Base-by-base conservation (phyloP, 768 basidiomycete species). In the Trametes cingulata region DNA sequence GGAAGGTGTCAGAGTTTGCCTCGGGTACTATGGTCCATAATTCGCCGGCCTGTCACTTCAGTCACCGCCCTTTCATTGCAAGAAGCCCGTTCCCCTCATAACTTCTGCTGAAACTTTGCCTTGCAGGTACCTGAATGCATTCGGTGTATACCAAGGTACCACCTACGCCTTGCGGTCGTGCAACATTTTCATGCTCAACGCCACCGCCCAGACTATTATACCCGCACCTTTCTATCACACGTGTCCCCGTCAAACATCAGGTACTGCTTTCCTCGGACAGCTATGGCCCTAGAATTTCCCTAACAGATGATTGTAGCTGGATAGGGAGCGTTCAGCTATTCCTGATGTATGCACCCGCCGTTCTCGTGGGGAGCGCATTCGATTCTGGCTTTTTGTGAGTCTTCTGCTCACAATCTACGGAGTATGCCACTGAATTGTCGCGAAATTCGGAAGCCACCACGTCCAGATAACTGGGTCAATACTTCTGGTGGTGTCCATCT, bases 311-410 rank as follows among this genome's bases (percentile, higher is more conserved):
- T 33, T 25, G 10, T 45, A 70, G 70, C 57, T 71, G 70, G 70
- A 71, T 71, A 12, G 70, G 70, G 24, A 67, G 65, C 39, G 14
- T 71, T 2, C 68, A 71, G 58, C 58, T 68, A 13, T 67, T 65
- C 36, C 58, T 71, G 14, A 63, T 69, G 56, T 69, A 68, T 39
- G 61, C 58, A 3, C 58, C 60, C 13, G 70, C 64, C 19, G 58
- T 68, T 22, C 24, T 61, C 35, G 68, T 66, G 24, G 69, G 68
- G 15, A 50, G 65, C 37, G 61, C 67, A 1, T 68, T 66, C 45
- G 69, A 71, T 56, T 60, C 61, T n/a, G 69, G 77, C 61, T 82
- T 80, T 48, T 81, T 71, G 63, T 56, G 58, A 45, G 54, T 57
- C 12, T 22, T 29, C n/a, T n/a, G n/a, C n/a, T n/a, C n/a, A n/a